phyloP scores from a whole-genome alignment of 495 filamentous ascomycete genomes.

The Aspergillus campestris region DNA sequence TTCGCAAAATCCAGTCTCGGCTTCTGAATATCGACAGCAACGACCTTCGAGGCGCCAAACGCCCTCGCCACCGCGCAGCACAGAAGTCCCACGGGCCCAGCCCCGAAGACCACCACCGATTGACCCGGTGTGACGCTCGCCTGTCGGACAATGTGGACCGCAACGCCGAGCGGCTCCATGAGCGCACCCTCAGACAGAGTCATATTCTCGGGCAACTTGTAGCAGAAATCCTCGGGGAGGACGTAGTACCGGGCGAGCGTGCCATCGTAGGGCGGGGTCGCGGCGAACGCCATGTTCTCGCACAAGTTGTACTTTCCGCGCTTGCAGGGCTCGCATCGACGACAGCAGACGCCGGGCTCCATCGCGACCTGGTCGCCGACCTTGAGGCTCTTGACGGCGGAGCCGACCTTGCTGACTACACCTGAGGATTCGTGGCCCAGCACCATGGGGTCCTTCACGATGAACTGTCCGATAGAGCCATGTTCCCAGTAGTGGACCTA shows the following conservation, averaged over 20 bases:
- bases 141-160: conserved; percentile 45
- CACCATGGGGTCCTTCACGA: conserved; percentile 79
- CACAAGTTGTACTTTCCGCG: conserved; percentile 47
- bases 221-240: conserved; percentile 49
- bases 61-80: conserved; percentile 46
- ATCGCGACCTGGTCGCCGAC: conserved; percentile 45
- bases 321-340: conserved; percentile 46
- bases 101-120: conserved; percentile 46
- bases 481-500: conserved; percentile 84
- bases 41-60: conserved; percentile 43
- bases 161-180: conserved; percentile 48
- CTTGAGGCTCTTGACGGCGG: conserved; percentile 34
- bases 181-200: conserved; percentile 43
- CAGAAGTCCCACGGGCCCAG: conserved; percentile 46
- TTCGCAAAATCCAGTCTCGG: conserved; percentile 45
- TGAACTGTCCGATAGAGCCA: conserved; percentile 72
- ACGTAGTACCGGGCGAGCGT: conserved; percentile 48
- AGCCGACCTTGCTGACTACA: conserved; percentile 59
- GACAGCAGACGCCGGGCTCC: conserved; percentile 45
- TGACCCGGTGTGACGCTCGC: conserved; percentile 38
- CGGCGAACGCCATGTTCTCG: conserved; percentile 43
- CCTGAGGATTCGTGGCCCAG: conserved; percentile 89
- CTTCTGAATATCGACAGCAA: conserved; percentile 47
- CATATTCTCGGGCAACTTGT: conserved; percentile 39
- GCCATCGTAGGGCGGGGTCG: conserved; percentile 47